Evolutionary conservation across 225 moss, liverwort and hornwort species (phyloP), one percentile per base, ranked within the genome.

Genomic region (Antitrichia curtipendula): DNA sequence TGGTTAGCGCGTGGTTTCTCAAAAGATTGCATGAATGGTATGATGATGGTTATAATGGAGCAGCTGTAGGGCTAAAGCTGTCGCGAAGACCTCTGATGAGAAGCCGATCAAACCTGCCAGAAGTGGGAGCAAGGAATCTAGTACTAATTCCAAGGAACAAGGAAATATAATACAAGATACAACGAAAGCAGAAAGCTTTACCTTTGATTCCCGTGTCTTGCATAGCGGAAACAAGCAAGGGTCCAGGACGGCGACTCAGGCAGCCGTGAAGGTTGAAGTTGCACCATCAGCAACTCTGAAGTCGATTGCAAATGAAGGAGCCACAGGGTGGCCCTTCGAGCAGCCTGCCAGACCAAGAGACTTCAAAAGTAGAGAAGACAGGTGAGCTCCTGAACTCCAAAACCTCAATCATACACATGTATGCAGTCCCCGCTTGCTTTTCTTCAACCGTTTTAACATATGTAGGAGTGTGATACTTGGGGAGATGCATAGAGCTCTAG

Each of bases 301-400:
- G 47, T 15, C 34, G 70, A 69, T 28, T 66, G 13, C 80, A 10
- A 58, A 5, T 15, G 87, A 88, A 72, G 85, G 31, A 50, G 62
- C 65, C 17, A 88, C 64, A 60, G 85, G 58, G 41, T 87, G 82
- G 85, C 88, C 92, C 23, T 87, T 90, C 27, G 80, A 92, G 78
- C 90, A 87, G 66, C 85, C 85, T 89, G 49, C 52, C 47, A 72
- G 87, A 83, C 83, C 88, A 56, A 77, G 86, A 59, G 90, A 89
- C 49, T 92, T 88, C 87, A 87, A 92, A 87, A 49, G 87, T 36
- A 87, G 90, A 88, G 92, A 92, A 70, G 91, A 92, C 80, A 91
- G 94, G 92, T 92, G 85, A 86, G 29, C 24, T 40, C 31, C 45
- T 11, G 45, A 60, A 38, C 34, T 73, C 76, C 47, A 58, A 45